Evolutionary conservation across 441 rosid species (phyloP), one percentile per base, ranked within the genome.

Genomic region (Omphalea diandra): DNA sequence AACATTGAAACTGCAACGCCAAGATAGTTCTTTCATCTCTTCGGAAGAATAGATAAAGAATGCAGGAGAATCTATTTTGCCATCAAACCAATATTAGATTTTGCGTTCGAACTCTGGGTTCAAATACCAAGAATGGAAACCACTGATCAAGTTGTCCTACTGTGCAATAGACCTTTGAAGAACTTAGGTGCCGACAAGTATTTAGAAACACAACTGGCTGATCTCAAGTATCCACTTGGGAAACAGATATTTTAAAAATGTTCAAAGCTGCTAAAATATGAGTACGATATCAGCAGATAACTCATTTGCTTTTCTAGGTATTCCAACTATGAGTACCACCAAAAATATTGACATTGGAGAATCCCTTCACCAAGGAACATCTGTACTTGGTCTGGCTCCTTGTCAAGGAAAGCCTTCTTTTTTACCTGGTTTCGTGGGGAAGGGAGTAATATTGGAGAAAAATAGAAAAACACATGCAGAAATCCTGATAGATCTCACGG

Each of bases 1-100:
- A 79, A 63, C 85, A 81, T 75, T 77, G 83, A 85, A 74, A 70
- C 77, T 79, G 73, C 62, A 68, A 68, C 44, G 40, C 63, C n/a
- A n/a, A n/a, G n/a, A n/a, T n/a, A n/a, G n/a, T n/a, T 35, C 14
- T 12, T 20, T 53, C 47, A 57, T 2, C 41, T 56, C 56, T 40
- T 18, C 27, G 40, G 50, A 40, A 56, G 20, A 40, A 11, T 24
- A 15, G 8, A 49, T 0, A 31, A 14, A 50, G 27, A 24, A 29
- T 36, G 44, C 14, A 20, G 24, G 47, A 33, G 20, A 46, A 27
- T 36, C 9, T 31, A 29, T 43, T 56, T 41, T 38, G 52, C 57
- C 68, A 31, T 14, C 46, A 68, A 61, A 63, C 43, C 63, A n/a
- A n/a, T n/a, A n/a, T n/a, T n/a, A 38, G 71, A 66, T 70, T 67